Percentiles rank a stretch among this genome's conserved stretches.
Conservation (phyloP, 83 land plant species). For the Diphasiastrum complanatum region DNA sequence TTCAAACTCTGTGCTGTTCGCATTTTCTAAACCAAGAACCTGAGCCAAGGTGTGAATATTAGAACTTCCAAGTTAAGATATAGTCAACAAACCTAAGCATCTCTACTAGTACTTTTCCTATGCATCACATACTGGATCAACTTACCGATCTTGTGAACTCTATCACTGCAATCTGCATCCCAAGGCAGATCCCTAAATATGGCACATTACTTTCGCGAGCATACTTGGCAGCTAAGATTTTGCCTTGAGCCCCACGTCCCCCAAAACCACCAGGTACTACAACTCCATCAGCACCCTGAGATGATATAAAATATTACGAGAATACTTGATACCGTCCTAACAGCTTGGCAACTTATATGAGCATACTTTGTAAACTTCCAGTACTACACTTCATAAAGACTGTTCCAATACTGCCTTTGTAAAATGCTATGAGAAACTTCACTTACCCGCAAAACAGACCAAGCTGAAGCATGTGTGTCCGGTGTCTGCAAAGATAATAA, state of each 20-base stretch:
- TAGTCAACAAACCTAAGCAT: not conserved
- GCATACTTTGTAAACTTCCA: too few relatives aligned
- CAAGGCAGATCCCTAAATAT: conserved; percentile 86
- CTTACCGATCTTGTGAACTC: conserved; percentile 80
- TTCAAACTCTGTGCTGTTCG: conserved; percentile 92
- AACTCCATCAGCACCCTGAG: conserved; percentile 74
- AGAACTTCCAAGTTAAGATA: not conserved
- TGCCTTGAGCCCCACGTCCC: conserved; percentile 88
- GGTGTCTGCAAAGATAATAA: conserved; percentile 47
- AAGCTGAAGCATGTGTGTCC: conserved; percentile 61
- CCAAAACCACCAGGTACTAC: conserved; percentile 98
- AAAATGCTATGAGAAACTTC: conserved; percentile 2
- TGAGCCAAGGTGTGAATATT: conserved; percentile 13
- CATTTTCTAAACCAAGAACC: conserved; percentile 68
- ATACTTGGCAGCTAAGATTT: conserved; percentile 85
- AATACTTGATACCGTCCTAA: too few relatives aligned
- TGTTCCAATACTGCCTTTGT: too few relatives aligned
- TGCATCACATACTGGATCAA: not conserved
- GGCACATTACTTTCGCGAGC: conserved; percentile 81
- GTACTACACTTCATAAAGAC: too few relatives aligned
- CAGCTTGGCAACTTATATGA: too few relatives aligned
- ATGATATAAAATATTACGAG: not conserved
- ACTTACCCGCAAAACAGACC: conserved; percentile 70
- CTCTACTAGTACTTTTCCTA: not conserved
- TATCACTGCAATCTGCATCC: conserved; percentile 95